Percentiles rank a stretch among this genome's conserved stretches.
phyloP scores from a whole-genome alignment of 2,329 filamentous ascomycete genomes.

The Alternaria ethzedia region DNA sequence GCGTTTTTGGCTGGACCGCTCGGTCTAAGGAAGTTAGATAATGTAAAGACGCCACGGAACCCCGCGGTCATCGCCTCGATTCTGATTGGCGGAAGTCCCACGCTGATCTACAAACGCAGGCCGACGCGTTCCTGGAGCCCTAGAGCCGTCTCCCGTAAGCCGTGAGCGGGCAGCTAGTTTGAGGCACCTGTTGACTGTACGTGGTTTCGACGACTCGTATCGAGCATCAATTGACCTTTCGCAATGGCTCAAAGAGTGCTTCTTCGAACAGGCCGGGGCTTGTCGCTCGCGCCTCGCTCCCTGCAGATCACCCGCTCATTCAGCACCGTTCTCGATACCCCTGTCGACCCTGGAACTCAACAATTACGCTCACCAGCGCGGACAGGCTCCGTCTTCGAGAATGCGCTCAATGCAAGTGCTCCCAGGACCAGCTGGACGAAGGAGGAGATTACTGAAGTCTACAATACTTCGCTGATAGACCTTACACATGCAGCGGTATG shows the following conservation, averaged over 20 bases:
- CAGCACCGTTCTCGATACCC: slow-evolving; percentile 43
- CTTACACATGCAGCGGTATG: slow-evolving; percentile 74
- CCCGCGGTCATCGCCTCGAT: slow-evolving; percentile 2
- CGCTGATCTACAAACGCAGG: slow-evolving; percentile 3
- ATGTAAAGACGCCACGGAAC: slow-evolving; percentile 4
- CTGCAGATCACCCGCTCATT: slow-evolving; percentile 22
- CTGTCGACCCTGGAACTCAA: slow-evolving; percentile 33
- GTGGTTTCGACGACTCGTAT: background rate
- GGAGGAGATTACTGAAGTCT: slow-evolving; percentile 81
- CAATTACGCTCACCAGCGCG: slow-evolving; percentile 19
- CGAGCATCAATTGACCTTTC: background rate
- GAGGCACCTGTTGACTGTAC: background rate
- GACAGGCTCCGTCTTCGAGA: slow-evolving; percentile 33
- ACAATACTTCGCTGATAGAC: slow-evolving; percentile 81
- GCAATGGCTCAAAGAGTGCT: slow-evolving; percentile 11
- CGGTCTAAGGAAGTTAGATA: background rate
- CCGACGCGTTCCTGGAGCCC: slow-evolving; percentile 5
- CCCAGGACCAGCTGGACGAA: slow-evolving; percentile 79
- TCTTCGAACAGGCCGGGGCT: slow-evolving; percentile 4
- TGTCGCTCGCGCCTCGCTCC: background rate
- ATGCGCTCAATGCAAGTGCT: slow-evolving; percentile 65
- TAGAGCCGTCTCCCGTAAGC: background rate
- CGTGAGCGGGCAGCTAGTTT: slow-evolving; percentile 1
- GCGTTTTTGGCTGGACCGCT: background rate
- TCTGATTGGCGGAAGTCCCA: slow-evolving; percentile 10